A percentile compares a stretch with the other conserved stretches of the same genome.
These are phyloP conservation scores for Syzygium malaccense DNA, from an alignment of 441 rosid genomes.

Conservation along the genomic window DNA sequence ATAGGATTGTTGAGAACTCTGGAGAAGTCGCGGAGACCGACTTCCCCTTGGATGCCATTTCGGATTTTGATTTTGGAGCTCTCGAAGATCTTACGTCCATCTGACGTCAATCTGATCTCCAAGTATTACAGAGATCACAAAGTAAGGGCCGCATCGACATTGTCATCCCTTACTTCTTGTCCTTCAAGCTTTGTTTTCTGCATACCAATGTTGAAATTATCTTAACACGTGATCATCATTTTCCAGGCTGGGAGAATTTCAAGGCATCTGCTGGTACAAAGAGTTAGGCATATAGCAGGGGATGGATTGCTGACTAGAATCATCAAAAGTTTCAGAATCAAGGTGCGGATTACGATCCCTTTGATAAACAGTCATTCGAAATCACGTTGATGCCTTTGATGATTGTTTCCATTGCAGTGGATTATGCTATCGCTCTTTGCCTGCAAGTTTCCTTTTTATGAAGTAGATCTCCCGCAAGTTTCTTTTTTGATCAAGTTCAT, in stretches of 20 bases:
- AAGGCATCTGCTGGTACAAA: neutral
- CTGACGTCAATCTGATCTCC: slow-evolving; percentile 29
- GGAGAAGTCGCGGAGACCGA: slow-evolving; percentile 24
- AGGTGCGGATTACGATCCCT: neutral
- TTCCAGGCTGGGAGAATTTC: neutral
- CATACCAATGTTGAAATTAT: neutral
- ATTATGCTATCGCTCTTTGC: neutral
- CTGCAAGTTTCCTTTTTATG: neutral
- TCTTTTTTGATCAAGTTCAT: neutral
- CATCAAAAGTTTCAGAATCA: neutral
- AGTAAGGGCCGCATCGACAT: neutral
- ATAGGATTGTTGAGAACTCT: slow-evolving; percentile 25
- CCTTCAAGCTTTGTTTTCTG: neutral
- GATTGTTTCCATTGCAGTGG: neutral
- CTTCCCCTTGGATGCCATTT: slow-evolving; percentile 89
- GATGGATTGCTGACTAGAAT: neutral
- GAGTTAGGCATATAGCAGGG: neutral
- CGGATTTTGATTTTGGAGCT: slow-evolving; percentile 53
- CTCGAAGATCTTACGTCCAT: slow-evolving; percentile 47
- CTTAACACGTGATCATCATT: neutral
- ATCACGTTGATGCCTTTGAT: neutral
- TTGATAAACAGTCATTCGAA: neutral
- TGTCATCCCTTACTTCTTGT: neutral
- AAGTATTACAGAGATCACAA: slow-evolving; percentile 37
- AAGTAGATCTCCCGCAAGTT: neutral